These are phyloP conservation scores for Scutellaria minor DNA, from an alignment of 257 asterid genomes.

Conservation along the genomic window DNA sequence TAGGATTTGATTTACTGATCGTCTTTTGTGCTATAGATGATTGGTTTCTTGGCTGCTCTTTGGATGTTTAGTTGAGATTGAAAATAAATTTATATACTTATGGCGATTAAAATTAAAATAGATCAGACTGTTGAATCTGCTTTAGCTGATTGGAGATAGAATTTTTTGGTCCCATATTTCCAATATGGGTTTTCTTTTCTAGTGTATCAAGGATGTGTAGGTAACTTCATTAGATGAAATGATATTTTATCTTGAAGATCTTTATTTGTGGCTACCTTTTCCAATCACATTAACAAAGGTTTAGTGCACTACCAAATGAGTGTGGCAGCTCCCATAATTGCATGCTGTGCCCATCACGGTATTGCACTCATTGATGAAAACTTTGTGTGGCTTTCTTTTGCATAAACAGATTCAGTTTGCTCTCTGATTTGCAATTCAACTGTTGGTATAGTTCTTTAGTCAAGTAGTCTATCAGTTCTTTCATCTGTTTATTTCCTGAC, in stretches of 20 bases:
- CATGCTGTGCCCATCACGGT: background rate
- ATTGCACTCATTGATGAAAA: no score
- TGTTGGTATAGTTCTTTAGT: slow-evolving; percentile 6
- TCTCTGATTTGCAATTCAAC: background rate
- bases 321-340: background rate
- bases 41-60: slow-evolving; percentile 1
- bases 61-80: slow-evolving; percentile 23
- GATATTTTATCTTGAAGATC: background rate
- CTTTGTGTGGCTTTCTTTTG: no score
- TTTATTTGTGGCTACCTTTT: background rate
- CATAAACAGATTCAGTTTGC: background rate
- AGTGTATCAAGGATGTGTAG: background rate
- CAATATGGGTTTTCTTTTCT: background rate
- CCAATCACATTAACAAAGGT: slow-evolving; percentile 3
- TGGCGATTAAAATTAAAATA: slow-evolving; percentile 18
- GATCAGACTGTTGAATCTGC: background rate
- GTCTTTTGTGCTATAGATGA: slow-evolving; percentile 27
- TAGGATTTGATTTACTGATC: slow-evolving; percentile 17
- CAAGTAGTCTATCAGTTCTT: background rate
- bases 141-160: slow-evolving; percentile 9
- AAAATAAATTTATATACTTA: background rate
- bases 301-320: background rate
- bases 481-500: background rate
- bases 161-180: background rate
- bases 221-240: slow-evolving; percentile 4